Evolutionary conservation across 805 yeast genomes (phyloP), one percentile per base, ranked within the genome.

Genomic region (Nakazawaea populi): DNA sequence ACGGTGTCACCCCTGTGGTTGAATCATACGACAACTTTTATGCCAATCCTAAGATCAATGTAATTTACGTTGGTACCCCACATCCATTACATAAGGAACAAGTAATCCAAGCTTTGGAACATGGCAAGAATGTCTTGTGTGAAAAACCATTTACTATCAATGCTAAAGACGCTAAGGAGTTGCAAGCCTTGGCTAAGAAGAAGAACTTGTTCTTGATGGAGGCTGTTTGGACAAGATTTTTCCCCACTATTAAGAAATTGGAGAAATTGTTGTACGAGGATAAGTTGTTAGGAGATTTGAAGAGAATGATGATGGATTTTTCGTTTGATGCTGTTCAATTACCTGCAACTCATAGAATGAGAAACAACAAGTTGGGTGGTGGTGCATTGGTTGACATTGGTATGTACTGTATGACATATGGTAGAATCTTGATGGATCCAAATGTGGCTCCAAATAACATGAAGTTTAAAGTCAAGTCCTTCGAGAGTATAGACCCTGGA

Each of bases 381-480:
- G 85, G 86, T 27, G 76, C 82, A 0, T 58, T 79, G 44, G 69
- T 79, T 55, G 85, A 80, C 59, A 66, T 79, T 50, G 83, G 85
- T 2, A 70, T 79, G 46, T 80, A 80, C 54, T 64, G 77, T 4
- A 54, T 78, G 46, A 77, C 79, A 4, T 79, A 73, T 57, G 64
- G 70, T 14, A 60, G 80, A 49, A 50, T 73, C 8, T 64, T 74
- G 29, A 56, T 74, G 52, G 73, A 72, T 55, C 58, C 63, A 35
- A 56, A 65, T 30, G 39, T 64, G 36, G 72, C 74, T 28, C 57
- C 60, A 37, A 58, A 64, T 11, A 64, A 62, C 46, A 55, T 64
- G 34, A 48, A 44, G 28, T 62, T 59, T 42, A 30, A 48, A 18
- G 29, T 57, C 37, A 61, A 66, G 55, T 64, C 76, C 3, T 59